These are phyloP conservation scores for Chlorencoelia australis DNA, from an alignment of 2,329 filamentous ascomycete species.

Conservation along the genomic window DNA sequence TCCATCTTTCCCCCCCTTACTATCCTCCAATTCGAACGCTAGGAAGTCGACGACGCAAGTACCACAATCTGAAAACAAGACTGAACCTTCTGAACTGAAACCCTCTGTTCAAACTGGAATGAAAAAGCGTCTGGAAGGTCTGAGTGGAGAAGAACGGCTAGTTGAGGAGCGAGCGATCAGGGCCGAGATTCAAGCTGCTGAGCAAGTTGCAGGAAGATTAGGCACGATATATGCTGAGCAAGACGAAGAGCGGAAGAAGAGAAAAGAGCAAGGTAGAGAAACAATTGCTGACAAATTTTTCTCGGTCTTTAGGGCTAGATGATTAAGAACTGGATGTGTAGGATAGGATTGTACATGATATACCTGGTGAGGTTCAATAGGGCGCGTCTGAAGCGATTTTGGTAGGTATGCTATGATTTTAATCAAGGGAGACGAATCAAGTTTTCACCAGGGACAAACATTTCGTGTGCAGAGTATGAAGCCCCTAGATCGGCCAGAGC, in stretches of 20 bases:
- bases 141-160: constrained; percentile 46
- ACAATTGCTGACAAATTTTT: constrained; percentile 33
- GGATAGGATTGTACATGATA: too few relatives aligned
- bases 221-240: constrained; percentile 46
- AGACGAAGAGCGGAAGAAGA: constrained; percentile 40
- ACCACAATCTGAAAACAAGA: constrained; percentile 11
- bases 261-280: constrained; percentile 44
- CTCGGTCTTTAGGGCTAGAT: constrained; percentile 21
- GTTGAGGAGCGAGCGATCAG: constrained; percentile 54
- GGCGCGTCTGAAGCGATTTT: too few relatives aligned
- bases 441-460: too few relatives aligned
- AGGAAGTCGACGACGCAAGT: constrained; percentile 7
- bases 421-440: too few relatives aligned
- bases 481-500: too few relatives aligned
- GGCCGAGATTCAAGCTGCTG: constrained; percentile 51
- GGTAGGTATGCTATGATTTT: too few relatives aligned
- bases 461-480: too few relatives aligned
- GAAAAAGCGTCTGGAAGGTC: constrained; percentile 45
- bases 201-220: constrained; percentile 47
- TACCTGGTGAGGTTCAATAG: too few relatives aligned
- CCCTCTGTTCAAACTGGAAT: constrained; percentile 41
- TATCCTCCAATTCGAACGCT: constrained; percentile 26
- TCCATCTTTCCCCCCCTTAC: constrained; percentile 49
- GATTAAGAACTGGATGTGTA: constrained; percentile 2
- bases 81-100: constrained; percentile 27